Conservation (phyloP, 2,329 filamentous ascomycete species). For the Sporothrix brasiliensis region DNA sequence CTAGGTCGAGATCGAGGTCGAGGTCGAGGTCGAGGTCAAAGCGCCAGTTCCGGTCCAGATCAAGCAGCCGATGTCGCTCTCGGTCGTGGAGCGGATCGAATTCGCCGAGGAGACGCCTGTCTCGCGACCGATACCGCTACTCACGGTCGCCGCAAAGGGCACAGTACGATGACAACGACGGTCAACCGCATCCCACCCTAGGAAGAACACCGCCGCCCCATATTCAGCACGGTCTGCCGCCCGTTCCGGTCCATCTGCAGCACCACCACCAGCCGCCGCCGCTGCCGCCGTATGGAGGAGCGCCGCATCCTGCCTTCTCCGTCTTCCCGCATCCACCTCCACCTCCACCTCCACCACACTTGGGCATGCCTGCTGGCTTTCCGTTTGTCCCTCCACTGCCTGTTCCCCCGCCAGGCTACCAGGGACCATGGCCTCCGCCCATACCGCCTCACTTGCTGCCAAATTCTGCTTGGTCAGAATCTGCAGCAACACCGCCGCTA, state of each 20-base stretch:
- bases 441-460: slow-evolving; percentile 23
- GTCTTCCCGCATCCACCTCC: background rate
- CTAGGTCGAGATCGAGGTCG: background rate
- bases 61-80: slow-evolving; percentile 1
- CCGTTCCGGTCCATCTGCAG: background rate
- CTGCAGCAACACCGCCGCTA: background rate
- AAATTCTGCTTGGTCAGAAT: slow-evolving; percentile 9
- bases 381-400: slow-evolving; percentile 21
- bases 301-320: background rate
- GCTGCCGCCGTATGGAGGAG: background rate
- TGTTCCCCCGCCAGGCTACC: slow-evolving; percentile 31
- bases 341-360: background rate
- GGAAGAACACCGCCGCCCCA: background rate
- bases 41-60: background rate
- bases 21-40: background rate
- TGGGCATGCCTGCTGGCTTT: background rate
- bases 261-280: background rate
- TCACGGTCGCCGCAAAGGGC: slow-evolving; percentile 11
- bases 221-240: slow-evolving; percentile 2
- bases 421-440: slow-evolving; percentile 34
- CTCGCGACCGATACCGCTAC: background rate
- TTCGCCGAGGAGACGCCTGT: slow-evolving; percentile 3
- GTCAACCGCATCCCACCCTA: background rate
- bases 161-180: background rate
- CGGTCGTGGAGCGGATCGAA: slow-evolving; percentile 9